phyloP scores from a whole-genome alignment of 2,329 filamentous ascomycete species.

The Neofusicoccum umdonicola region DNA sequence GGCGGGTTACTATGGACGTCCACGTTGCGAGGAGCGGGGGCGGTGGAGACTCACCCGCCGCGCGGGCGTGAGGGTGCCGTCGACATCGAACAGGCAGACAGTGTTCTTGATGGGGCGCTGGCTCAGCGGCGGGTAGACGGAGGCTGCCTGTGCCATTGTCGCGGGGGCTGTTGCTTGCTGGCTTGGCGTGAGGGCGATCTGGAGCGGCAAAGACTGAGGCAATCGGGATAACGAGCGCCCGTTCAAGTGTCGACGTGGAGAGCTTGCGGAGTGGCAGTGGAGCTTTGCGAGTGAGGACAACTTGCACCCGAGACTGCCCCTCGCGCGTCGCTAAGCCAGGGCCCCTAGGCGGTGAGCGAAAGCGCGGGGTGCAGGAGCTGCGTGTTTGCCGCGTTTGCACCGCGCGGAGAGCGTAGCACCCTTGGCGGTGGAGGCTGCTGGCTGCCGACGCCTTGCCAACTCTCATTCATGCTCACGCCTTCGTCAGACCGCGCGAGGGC shows the following conservation, averaged over 20 bases:
- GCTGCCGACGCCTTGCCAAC: no score
- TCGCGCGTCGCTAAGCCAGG: constrained; percentile 4
- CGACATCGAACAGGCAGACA: constrained; percentile 93
- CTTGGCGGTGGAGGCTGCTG: not conserved
- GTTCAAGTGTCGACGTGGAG: not conserved
- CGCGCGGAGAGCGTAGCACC: no score
- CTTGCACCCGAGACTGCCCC: constrained; percentile 3
- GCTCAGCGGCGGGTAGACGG: constrained; percentile 69
- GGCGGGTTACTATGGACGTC: not conserved
- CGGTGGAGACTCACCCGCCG: constrained; percentile 60
- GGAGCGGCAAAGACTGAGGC: not conserved
- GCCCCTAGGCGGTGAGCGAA: constrained; percentile 4
- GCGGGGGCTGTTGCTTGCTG: not conserved
- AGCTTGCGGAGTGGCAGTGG: not conserved
- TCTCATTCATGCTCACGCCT: no score
- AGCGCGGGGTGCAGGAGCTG: not conserved
- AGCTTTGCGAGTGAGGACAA: constrained; percentile 1
- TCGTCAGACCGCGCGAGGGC: no score
- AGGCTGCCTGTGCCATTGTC: constrained; percentile 41
- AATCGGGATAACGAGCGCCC: not conserved
- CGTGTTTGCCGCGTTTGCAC: constrained; percentile 11
- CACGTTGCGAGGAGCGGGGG: constrained; percentile 28
- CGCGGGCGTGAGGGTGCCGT: constrained; percentile 83
- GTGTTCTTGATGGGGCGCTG: constrained; percentile 89
- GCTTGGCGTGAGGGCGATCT: no score